Evolutionary conservation across 2,329 filamentous ascomycete genomes (phyloP).

Genomic region (Elsinoe perseae): DNA sequence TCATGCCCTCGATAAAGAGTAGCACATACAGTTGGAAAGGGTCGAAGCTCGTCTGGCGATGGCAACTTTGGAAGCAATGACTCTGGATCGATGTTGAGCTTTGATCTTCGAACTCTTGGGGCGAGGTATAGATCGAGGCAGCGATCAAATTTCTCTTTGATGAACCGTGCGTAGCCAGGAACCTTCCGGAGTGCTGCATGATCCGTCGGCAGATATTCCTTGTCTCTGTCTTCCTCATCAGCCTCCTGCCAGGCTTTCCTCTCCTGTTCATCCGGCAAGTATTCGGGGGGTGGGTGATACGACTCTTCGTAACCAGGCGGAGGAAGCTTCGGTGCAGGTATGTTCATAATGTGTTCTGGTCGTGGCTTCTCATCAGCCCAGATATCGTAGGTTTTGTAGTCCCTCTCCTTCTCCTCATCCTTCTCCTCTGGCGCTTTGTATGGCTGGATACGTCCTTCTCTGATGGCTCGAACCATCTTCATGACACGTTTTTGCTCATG

Average conservation of each 20-base stretch:
- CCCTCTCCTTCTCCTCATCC: constrained; percentile 52
- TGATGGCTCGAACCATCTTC: constrained; percentile 93
- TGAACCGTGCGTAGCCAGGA: constrained; percentile 78
- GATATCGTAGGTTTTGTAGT: constrained; percentile 74
- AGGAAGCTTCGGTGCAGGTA: constrained; percentile 85
- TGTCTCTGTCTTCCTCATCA: constrained; percentile 85
- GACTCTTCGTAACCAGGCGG: constrained; percentile 92
- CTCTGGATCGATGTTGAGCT: constrained; percentile 92
- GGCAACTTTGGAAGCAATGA: constrained; percentile 89
- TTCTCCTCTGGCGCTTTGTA: constrained; percentile 71
- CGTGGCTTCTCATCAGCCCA: constrained; percentile 88
- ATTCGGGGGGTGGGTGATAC: constrained; percentile 93
- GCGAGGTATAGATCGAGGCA: constrained; percentile 94
- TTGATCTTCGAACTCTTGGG: constrained; percentile 82
- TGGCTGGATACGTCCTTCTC: constrained; percentile 86
- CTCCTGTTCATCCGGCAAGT: constrained; percentile 79
- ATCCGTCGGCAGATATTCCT: constrained; percentile 75
- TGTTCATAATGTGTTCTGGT: constrained; percentile 83
- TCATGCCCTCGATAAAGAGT: constrained; percentile 83
- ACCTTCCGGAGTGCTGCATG: constrained; percentile 82
- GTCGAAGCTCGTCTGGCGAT: constrained; percentile 83
- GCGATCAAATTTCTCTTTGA: constrained; percentile 94
- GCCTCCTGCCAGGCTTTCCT: constrained; percentile 74
- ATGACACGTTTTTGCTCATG: constrained; percentile 94
- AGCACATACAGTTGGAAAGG: constrained; percentile 85